Base-by-base conservation (phyloP, 371 early-diverging fungal species). In the Mortierella sp. region DNA sequence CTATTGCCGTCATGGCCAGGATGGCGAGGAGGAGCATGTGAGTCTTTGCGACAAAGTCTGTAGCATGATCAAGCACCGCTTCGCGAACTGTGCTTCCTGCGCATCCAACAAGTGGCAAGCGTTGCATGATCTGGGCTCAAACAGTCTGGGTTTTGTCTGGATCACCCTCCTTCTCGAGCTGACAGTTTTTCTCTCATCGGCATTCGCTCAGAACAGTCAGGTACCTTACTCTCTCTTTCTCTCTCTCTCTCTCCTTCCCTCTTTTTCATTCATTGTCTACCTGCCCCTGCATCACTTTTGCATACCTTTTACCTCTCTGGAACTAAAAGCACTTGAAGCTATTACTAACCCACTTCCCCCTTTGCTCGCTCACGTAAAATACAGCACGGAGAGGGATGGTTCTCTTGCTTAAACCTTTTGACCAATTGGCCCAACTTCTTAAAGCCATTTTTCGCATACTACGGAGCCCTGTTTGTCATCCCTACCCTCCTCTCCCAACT, bases 81-180 rank as follows among this genome's bases (percentile, higher is more conserved):
- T 80, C 48, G 65, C 32, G 24, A 38, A 80, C 60, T 77, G 75
- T 49, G 70, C 75, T 29, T 72, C 70, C 1, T 80, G 84, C 70
- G 24, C 32, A 49, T 27, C 77, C 21, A 71, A 75, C 11, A 32
- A 38, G n/a, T 77, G 77, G 80, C 70, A 80, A 41, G 41, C 18
- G 49, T 12, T 80, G 2, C 84, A 83, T 21, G 84, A 83, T 48
- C 4, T 75, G 29, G 80, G 77, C 4, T 83, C 84, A 29, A 74
- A 72, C 18, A 83, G 84, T 78, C 71, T 71, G 44, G 84, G 81
- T 8, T 80, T 80, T 58, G 84, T 84, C 51, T 84, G 80, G 80
- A 21, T 80, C 43, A 77, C 84, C 0, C 75, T 80, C n/a, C 18
- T 84, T 14, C 63, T 83, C 55, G 84, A 83, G 55, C 65, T 83